Conservation (phyloP, 129 eudicot species). For the Flaveria linearis region DNA sequence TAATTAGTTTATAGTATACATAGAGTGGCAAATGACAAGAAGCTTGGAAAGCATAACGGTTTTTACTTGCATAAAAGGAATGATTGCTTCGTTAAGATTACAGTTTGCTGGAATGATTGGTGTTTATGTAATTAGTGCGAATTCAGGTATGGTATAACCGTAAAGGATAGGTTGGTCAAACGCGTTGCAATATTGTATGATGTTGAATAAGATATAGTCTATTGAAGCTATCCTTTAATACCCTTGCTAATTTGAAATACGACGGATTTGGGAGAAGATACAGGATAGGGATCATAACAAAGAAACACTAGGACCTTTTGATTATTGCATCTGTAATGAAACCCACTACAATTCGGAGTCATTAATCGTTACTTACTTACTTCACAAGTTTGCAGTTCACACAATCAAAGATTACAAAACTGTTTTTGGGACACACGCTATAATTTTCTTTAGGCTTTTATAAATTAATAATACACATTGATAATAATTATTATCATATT, state of each 20-base stretch:
- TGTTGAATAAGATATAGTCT: conserved; percentile 4
- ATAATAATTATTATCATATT: not conserved
- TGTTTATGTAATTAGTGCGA: conserved; percentile 6
- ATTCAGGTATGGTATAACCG: not conserved
- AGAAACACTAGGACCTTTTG: conserved; percentile 1
- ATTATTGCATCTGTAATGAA: not conserved
- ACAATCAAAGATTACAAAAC: not conserved
- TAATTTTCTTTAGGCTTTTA: not conserved
- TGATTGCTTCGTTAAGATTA: not conserved
- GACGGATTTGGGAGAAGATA: conserved; percentile 14
- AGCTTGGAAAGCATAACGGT: conserved; percentile 14
- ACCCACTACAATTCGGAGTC: not conserved
- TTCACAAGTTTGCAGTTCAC: not conserved
- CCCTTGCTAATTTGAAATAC: conserved; percentile 2
- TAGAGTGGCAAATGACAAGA: conserved; percentile 9
- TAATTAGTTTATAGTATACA: not conserved
- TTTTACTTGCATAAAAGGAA: no score
- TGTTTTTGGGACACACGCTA: not conserved
- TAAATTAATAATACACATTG: not conserved
- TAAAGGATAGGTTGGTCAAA: conserved; percentile 12
- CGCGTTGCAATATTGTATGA: not conserved
- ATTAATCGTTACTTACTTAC: not conserved
- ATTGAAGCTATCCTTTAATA: not conserved
- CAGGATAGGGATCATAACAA: not conserved
- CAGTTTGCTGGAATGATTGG: conserved; percentile 2